These are phyloP conservation scores for Cichorium intybus DNA, from an alignment of 140 eudicot genomes.

Conservation along the genomic window DNA sequence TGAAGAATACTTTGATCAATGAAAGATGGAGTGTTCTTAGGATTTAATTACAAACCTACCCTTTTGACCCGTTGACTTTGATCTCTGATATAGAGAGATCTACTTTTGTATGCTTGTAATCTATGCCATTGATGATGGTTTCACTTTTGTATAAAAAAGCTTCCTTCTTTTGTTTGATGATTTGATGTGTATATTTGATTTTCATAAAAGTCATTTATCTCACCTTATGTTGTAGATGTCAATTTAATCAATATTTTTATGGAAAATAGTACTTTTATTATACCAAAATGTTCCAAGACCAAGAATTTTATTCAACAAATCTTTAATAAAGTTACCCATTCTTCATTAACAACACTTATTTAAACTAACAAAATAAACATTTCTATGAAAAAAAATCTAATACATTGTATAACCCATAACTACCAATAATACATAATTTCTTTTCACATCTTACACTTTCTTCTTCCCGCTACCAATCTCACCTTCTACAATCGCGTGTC, in stretches of 20 bases:
- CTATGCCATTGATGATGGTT: background rate
- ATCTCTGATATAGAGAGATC: constrained; percentile 1
- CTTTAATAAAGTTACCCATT: no score
- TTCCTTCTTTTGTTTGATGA: background rate
- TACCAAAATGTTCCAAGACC: no score
- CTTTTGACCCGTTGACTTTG: constrained; percentile 17
- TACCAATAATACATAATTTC: background rate
- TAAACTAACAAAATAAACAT: no score
- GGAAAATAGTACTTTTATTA: no score
- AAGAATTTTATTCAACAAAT: no score
- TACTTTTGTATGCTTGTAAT: constrained; percentile 18
- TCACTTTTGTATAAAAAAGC: background rate
- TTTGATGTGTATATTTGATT: no score
- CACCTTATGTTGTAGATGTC: no score
- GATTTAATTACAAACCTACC: constrained; percentile 8
- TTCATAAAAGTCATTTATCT: no score
- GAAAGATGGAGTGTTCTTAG: constrained; percentile 5
- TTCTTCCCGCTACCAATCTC: constrained; percentile 61
- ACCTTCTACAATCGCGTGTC: constrained; percentile 87
- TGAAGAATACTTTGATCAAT: constrained; percentile 56
- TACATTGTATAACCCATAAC: no score
- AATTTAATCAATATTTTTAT: no score
- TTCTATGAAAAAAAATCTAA: no score
- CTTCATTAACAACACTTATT: no score
- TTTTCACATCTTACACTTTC: constrained; percentile 21